Evolutionary conservation across 2,329 filamentous ascomycete genomes (phyloP).

Genomic region (Talaromyces islandicus): DNA sequence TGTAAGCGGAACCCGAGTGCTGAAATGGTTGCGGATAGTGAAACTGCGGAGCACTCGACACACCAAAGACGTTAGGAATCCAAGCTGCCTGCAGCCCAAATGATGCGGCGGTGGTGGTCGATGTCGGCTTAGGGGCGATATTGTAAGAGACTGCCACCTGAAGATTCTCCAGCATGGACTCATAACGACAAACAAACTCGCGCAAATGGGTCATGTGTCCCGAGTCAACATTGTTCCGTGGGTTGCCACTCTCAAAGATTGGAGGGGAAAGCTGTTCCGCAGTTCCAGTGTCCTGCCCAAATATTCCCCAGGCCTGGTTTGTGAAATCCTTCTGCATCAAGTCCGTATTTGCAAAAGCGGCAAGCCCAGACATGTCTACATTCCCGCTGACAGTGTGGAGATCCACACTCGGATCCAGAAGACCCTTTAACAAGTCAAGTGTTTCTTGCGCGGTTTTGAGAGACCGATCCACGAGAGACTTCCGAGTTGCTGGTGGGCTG

Average conservation of each 20-base stretch:
- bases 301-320: neutral
- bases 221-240: neutral
- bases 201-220: neutral
- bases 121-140: neutral
- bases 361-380: neutral
- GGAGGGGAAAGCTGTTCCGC: neutral
- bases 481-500: neutral
- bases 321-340: neutral
- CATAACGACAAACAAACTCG: conserved; percentile 1
- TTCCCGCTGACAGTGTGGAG: neutral
- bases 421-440: neutral
- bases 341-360: neutral
- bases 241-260: neutral
- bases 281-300: neutral
- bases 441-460: neutral
- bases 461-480: neutral
- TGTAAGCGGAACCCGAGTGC: neutral
- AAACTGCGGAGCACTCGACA: neutral
- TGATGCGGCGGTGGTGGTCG: neutral
- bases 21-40: neutral
- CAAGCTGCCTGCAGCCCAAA: neutral
- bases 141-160: neutral
- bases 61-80: neutral
- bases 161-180: conserved; percentile 1
- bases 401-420: neutral